Conservation (phyloP, 75 land plant species). For the Cryptomeria japonica region DNA sequence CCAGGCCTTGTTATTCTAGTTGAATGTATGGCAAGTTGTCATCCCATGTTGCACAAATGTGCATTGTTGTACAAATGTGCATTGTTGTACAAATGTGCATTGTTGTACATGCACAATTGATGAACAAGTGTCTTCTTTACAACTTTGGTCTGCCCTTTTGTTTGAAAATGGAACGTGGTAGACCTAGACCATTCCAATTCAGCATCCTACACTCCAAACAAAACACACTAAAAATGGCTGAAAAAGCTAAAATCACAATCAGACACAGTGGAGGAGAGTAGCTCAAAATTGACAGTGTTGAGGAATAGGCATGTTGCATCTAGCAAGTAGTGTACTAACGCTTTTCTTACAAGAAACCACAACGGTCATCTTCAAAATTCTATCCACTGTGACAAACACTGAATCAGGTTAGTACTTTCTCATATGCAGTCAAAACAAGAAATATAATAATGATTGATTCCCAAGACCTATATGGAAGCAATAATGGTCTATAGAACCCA, state of each 20-base stretch:
- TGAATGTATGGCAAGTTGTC: too few relatives aligned
- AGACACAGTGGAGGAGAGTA: neutral
- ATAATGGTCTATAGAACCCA: neutral
- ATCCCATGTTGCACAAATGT: neutral
- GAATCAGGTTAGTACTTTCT: neutral
- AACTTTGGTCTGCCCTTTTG: neutral
- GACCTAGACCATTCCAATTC: neutral
- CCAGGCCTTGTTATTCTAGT: neutral
- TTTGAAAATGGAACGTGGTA: neutral
- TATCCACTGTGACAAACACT: neutral
- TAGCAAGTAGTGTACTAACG: too few relatives aligned
- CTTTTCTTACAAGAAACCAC: neutral
- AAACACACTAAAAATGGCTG: neutral
- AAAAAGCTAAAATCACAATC: neutral
- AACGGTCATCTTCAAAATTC: neutral
- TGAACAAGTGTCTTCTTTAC: neutral
- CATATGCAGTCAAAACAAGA: neutral
- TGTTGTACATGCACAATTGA: neutral
- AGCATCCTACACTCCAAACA: neutral
- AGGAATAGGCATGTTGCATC: neutral
- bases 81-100: too few relatives aligned
- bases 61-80: too few relatives aligned
- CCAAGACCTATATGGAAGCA: neutral
- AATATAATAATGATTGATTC: neutral
- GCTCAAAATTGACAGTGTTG: neutral